These are phyloP conservation scores for Paxillus involutus DNA, from an alignment of 768 basidiomycete genomes.

Conservation along the genomic window DNA sequence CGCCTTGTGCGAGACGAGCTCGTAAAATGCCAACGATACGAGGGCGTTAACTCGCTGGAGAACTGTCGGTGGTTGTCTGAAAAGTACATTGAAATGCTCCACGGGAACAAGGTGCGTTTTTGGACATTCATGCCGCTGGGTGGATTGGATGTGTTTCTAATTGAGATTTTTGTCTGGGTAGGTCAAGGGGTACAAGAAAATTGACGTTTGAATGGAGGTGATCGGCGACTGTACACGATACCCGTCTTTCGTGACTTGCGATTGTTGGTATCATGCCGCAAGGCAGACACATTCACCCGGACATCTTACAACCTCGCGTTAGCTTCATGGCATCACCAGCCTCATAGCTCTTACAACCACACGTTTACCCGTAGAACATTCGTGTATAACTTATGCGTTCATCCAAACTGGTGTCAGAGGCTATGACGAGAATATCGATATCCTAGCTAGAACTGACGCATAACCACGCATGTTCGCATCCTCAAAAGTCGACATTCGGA, in stretches of 20 bases:
- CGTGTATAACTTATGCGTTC: constrained; percentile 10
- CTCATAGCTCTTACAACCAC: neutral
- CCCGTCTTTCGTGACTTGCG: too few relatives aligned
- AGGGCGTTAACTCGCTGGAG: constrained; percentile 91
- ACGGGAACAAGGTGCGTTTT: constrained; percentile 72
- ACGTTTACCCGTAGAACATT: neutral
- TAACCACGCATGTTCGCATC: too few relatives aligned
- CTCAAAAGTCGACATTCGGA: neutral
- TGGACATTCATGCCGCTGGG: neutral
- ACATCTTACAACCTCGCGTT: neutral
- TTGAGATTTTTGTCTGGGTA: constrained; percentile 31
- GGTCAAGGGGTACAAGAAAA: constrained; percentile 85
- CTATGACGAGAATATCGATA: neutral
- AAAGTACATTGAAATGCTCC: constrained; percentile 76
- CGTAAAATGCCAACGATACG: constrained; percentile 82
- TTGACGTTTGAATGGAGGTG: constrained; percentile 46
- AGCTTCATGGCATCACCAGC: too few relatives aligned
- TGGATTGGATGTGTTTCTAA: neutral
- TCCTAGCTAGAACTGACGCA: neutral
- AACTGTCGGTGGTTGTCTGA: constrained; percentile 86
- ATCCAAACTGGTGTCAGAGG: neutral
- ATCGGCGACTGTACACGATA: neutral
- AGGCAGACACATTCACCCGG: too few relatives aligned
- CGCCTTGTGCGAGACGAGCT: constrained; percentile 87
- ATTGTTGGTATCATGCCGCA: too few relatives aligned